Evolutionary conservation across 2,329 filamentous ascomycete genomes (phyloP), one percentile per base, ranked within the genome.

Genomic region (Beauveria caledonica): DNA sequence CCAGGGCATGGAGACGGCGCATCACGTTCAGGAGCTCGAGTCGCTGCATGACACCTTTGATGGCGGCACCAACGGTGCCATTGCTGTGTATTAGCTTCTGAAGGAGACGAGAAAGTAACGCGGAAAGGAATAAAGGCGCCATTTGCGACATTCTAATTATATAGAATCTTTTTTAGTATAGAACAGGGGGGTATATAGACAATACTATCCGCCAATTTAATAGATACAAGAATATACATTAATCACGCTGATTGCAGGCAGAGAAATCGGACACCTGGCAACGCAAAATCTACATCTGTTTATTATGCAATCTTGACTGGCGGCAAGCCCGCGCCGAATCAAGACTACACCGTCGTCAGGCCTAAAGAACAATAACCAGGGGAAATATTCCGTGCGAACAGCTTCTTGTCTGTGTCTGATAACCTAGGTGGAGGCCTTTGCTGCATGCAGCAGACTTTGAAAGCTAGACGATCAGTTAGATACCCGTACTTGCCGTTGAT

Each of bases 11-110:
- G 74, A 78, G 65, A 76, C 79, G 63, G 84, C 81, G 0, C 69
- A 73, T 63, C 78, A 85, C 63, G 84, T 87, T 66, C 79, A 79
- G 2, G 78, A 78, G 27, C 71, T 87, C 46, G 85, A 87, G 55
- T 77, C 74, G 3, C 68, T 84, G 25, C 76, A 80, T 40, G 66
- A 70, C n/a, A 64, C 77, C 56, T 85, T 85, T 65, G 77, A 84
- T 54, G 80, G 80, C 7, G 82, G 80, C 2, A 75, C 77, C 61
- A 68, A 79, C 17, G 80, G 80, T 1, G 79, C 80, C 1, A 67
- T 85, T 62, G 81, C 78, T 7, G 73, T 68, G 29, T 84, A 82
- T 58, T 73, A 75, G 4, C 69, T 77, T 15, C 77, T 75, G 62
- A 77, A 66, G 5, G 19, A 19, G 13, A 46, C 33, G 5, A 23